Conservation (phyloP, 2,329 filamentous ascomycete species). For the Colletotrichum sp. region DNA sequence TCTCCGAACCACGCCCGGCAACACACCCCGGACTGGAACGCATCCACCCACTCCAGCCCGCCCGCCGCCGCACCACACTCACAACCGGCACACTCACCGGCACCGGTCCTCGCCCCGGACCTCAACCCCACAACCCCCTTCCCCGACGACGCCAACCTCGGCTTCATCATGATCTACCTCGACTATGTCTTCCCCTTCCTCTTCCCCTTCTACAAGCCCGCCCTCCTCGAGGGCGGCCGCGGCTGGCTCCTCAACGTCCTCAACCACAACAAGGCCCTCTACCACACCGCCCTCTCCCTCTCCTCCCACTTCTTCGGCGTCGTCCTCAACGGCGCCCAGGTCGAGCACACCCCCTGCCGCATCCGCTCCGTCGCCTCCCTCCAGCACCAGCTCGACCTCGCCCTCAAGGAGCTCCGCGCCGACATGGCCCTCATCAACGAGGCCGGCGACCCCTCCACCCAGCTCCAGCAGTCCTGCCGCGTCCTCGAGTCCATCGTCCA, state of each 20-base stretch:
- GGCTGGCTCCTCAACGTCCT: constrained; percentile 65
- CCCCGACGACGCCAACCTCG: constrained; percentile 26
- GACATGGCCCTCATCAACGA: constrained; percentile 43
- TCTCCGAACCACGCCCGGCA: constrained; percentile 7
- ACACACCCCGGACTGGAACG: constrained; percentile 3
- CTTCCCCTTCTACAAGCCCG: constrained; percentile 67
- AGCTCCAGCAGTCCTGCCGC: constrained; percentile 37
- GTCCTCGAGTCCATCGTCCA: constrained; percentile 58
- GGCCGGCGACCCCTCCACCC: constrained; percentile 28
- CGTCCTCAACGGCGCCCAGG: constrained; percentile 38
- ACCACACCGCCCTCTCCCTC: constrained; percentile 61
- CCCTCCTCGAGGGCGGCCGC: constrained; percentile 59
- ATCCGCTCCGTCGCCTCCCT: constrained; percentile 34
- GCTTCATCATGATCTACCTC: constrained; percentile 62
- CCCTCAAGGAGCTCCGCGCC: constrained; percentile 46
- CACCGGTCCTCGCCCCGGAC: neutral
- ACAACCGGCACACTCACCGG: neutral
- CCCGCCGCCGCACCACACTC: neutral
- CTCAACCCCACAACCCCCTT: neutral
- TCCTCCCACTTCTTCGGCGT: constrained; percentile 62
- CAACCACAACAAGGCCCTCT: constrained; percentile 60
- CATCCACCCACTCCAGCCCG: neutral
- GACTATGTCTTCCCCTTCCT: constrained; percentile 67
- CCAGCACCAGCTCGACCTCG: constrained; percentile 48
- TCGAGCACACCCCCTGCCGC: constrained; percentile 14